phyloP scores from a whole-genome alignment of 306 rosid genomes.

The Luffa aegyptiaca region DNA sequence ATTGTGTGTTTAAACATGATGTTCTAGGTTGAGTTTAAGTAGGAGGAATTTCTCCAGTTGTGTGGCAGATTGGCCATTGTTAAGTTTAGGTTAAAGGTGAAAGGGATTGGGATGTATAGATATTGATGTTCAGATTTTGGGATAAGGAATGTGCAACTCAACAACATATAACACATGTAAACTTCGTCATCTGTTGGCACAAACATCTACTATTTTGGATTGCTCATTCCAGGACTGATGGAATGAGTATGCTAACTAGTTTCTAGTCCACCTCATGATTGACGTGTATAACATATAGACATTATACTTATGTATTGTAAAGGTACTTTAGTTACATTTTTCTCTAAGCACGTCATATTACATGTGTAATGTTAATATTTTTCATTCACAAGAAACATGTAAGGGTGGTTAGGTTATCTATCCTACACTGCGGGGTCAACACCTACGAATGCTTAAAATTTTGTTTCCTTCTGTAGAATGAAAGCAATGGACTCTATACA shows the following conservation, averaged over 20 bases:
- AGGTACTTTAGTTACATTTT: not conserved
- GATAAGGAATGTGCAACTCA: not conserved
- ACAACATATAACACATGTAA: not conserved
- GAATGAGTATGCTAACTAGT: not conserved
- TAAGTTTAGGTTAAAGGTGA: not conserved
- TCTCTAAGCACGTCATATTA: not conserved
- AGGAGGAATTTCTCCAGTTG: not conserved
- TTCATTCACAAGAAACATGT: not conserved
- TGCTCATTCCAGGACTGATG: not conserved
- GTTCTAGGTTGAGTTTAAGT: not conserved
- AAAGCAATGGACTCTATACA: constrained; percentile 23
- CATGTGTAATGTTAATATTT: not conserved
- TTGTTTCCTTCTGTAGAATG: constrained; percentile 16
- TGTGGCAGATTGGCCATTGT: not conserved
- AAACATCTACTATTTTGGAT: not conserved
- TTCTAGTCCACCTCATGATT: not conserved
- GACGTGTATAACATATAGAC: not conserved
- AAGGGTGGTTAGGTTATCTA: not conserved
- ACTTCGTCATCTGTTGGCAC: not conserved
- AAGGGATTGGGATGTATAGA: not conserved
- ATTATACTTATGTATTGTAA: not conserved
- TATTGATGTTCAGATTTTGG: not conserved
- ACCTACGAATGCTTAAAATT: not conserved
- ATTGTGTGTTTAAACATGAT: not conserved
- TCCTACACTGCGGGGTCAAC: not conserved